Evolutionary conservation across 495 filamentous ascomycete genomes (phyloP), one percentile per base, ranked within the genome.

Genomic region (Podospora appendiculata): DNA sequence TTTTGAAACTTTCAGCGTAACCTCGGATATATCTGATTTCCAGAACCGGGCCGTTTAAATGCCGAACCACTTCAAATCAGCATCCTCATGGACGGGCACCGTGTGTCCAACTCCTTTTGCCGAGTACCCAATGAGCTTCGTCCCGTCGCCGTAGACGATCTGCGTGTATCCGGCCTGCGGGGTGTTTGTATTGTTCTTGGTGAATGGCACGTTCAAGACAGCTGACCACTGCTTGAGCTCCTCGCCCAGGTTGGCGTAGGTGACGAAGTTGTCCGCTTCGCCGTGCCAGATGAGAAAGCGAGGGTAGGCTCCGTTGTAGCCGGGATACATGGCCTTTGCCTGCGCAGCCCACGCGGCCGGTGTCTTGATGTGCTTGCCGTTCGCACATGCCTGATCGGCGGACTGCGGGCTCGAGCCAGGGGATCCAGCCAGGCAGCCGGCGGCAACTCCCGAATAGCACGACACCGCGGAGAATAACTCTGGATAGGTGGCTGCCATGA

Each of bases 81-180:
- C 53, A 32, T 64, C 50, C 36, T 60, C 61, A 41, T 71, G 56
- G 8, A 73, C 57, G 13, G 70, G 70, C 19, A 77, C 74, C 4
- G 61, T 70, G 58, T 80, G 77, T 1, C 77, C 77, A 1, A 78
- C 75, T 1, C 72, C 70, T 25, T 52, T 38, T 0, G 74, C 78
- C 32, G 62, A 69, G 48, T 72, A 72, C 16, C 69, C 73, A 45
- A 70, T 58, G 32, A 73, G 50, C 50, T 61, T 64, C 1, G 61
- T 66, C 9, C 68, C 70, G 52, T 74, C 60, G 9, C 72, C 75
- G 55, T 68, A 79, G 2, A 71, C 60, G 18, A 66, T 67, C 52
- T 71, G 54, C 13, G 74, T 77, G 49, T 75, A 74, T 1, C 63
- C 65, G 1, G 45, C 17, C 54, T 61, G 42, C 1, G 74, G 75